Evolutionary conservation across 2,329 filamentous ascomycete genomes (phyloP), one percentile per base, ranked within the genome.

Genomic region (Diaporthe nobilis): DNA sequence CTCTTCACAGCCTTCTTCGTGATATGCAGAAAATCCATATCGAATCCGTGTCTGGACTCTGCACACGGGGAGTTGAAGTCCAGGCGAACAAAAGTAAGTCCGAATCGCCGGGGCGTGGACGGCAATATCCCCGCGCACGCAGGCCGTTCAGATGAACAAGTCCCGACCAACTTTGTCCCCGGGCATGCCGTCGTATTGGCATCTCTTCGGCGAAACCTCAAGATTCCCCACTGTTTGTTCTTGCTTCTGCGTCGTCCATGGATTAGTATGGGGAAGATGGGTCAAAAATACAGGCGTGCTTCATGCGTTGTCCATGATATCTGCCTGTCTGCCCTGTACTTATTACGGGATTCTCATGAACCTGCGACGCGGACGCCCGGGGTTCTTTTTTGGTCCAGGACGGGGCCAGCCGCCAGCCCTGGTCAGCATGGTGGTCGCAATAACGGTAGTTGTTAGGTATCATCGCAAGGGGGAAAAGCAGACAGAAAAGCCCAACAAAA

Each of bases 261-360:
- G 63, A 37, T 51, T 51, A 25, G 31, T 53, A 55, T 70, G 49
- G 65, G 65, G 65, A 55, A 70, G 49, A n/a, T 55, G 47, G 37
- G 49, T 70, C 65, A 42, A 70, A 70, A 70, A 70, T 55, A 70
- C 34, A n/a, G 65, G 28, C 10, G 65, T 70, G 8, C 25, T 42
- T 70, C 49, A 70, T 70, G 65, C 65, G 31, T 17, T 39, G 34
- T 9, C 22, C 13, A 20, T 9, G 4, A 15, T 15, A 28, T 31
- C 31, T 53, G 63, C 22, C 22, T 37, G 49, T n/a, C 31, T 68
- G 63, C 63, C 63, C 28, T 53, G 63, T 28, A 68, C 53, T 68
- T 20, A 28, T 22, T 47, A 20, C 42, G 47, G 63, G 47, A 34
- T 20, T 10, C 20, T 68, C 63, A 68, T 68, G 63, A 68, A 68